Evolutionary conservation across 2,329 filamentous ascomycete genomes (phyloP), one percentile per base, ranked within the genome.

Genomic region (Aspergillus calidoustus): DNA sequence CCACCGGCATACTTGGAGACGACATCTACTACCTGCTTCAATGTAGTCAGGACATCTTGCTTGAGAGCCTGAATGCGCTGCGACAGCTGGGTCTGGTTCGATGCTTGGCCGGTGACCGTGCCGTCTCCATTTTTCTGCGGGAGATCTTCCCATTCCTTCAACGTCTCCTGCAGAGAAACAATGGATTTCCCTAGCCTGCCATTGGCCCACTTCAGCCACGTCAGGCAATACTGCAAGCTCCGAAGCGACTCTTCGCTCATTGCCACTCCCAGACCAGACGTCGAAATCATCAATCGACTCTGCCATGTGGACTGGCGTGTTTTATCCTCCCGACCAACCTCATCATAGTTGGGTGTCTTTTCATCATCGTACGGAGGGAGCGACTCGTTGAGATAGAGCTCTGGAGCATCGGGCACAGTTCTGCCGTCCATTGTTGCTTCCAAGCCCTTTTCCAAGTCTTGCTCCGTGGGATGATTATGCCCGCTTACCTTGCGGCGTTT

Each of bases 1-100:
- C 92, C 92, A n/a, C 93, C 93, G 0, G 93, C 91, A 69, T 97
- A 96, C 68, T 89, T 92, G 59, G 91, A 96, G 0, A 99, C 92
- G 6, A 91, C 89, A 64, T 91, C 87, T 44, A 96, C 91, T 31
- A 93, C 91, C 57, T 89, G 87, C 67, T 93, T 91, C 13, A 98
- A 83, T 0, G 89, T 90, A 68, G 90, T 89, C 65, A 97, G 85
- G 2, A 95, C 86, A 61, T 93, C 91, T 5, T 82, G 81, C 69
- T 88, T 88, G 50, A 92, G 81, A 1, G 81, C 83, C 13, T 89
- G 87, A 51, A 97, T 91, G 58, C 84, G 84, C 52, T 87, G 78
- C 17, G 69, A 64, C 44, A 71, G 61, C 31, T 72, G 60, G 9
- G 68, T 71, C 8, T 70, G 62, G 54, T 64, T 70, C 11, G 64